These are phyloP conservation scores for Cryphonectria naterciae DNA, from an alignment of 2,329 filamentous ascomycete genomes.

Conservation along the genomic window DNA sequence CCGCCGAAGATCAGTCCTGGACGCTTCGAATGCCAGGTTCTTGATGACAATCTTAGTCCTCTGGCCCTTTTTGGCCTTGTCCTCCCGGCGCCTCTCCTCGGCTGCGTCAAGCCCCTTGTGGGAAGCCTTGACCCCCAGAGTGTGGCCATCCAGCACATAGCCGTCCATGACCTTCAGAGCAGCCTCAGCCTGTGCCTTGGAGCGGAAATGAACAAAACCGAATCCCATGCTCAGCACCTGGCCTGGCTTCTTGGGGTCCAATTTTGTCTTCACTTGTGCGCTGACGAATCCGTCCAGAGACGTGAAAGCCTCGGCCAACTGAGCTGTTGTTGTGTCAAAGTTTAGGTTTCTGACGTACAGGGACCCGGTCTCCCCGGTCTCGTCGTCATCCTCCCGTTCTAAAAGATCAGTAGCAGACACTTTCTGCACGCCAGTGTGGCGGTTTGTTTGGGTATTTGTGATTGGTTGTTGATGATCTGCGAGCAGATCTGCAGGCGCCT, in stretches of 20 bases:
- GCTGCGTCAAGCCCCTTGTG: conserved; percentile 87
- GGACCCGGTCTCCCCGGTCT: conserved; percentile 71
- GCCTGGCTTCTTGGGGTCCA: conserved; percentile 86
- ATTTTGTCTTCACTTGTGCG: conserved; percentile 89
- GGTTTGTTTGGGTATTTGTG: conserved; percentile 40
- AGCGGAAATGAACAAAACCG: conserved; percentile 88
- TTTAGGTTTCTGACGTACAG: conserved; percentile 94
- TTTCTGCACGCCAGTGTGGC: conserved; percentile 57
- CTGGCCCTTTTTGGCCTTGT: conserved; percentile 78
- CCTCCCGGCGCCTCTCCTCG: conserved; percentile 81
- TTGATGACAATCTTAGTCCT: conserved; percentile 96
- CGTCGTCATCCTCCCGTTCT: conserved; percentile 56
- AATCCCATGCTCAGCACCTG: conserved; percentile 96
- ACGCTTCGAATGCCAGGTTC: conserved; percentile 94
- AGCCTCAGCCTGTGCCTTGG: conserved; percentile 75
- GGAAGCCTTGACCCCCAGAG: conserved; percentile 81
- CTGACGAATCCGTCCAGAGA: conserved; percentile 86
- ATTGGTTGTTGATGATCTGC: conserved; percentile 38
- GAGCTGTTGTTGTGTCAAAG: conserved; percentile 81
- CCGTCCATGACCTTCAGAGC: conserved; percentile 88
- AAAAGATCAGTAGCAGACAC: conserved; percentile 71
- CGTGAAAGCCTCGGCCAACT: conserved; percentile 76
- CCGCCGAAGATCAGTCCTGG: conserved; percentile 86
- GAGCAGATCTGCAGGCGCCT: conserved; percentile 86
- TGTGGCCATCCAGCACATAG: conserved; percentile 83